These are phyloP conservation scores for Penicillium tannophilum DNA, from an alignment of 495 filamentous ascomycete genomes.

Conservation along the genomic window DNA sequence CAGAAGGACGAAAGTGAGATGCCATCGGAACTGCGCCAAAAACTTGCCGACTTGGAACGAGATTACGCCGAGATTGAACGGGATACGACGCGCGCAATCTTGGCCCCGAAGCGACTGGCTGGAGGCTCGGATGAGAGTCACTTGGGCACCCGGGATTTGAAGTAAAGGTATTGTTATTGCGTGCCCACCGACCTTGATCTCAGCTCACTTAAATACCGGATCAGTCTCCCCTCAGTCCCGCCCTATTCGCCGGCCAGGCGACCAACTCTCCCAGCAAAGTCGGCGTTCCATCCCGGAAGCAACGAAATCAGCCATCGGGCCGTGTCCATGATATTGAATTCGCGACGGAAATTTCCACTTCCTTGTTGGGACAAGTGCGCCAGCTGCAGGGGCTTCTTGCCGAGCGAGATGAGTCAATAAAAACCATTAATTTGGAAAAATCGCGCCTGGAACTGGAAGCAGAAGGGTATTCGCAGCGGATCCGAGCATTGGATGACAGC, in stretches of 20 bases:
- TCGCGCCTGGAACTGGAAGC: slow-evolving; percentile 78
- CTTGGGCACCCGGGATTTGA: slow-evolving; percentile 63
- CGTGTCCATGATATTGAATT: slow-evolving; percentile 94
- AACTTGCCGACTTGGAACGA: slow-evolving; percentile 82
- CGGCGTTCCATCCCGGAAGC: slow-evolving; percentile 77
- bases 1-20: slow-evolving; percentile 80
- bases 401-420: slow-evolving; percentile 85
- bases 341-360: slow-evolving; percentile 91
- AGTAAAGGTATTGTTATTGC: slow-evolving; percentile 49
- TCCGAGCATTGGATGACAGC: slow-evolving; percentile 83
- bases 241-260: slow-evolving; percentile 83
- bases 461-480: slow-evolving; percentile 74
- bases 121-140: slow-evolving; percentile 55
- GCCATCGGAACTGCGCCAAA: slow-evolving; percentile 78
- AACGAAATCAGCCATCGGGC: slow-evolving; percentile 85
- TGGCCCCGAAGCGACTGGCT: slow-evolving; percentile 76
- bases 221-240: slow-evolving; percentile 71
- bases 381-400: slow-evolving; percentile 79
- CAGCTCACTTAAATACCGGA: slow-evolving; percentile 15
- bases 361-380: slow-evolving; percentile 83
- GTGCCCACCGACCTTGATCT: not conserved
- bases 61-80: slow-evolving; percentile 95
- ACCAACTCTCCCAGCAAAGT: slow-evolving; percentile 87
- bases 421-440: slow-evolving; percentile 69
- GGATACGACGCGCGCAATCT: slow-evolving; percentile 84